These are phyloP conservation scores for Pascua sp. DNA, from an alignment of 1,284 basidiomycete genomes.

Conservation along the genomic window DNA sequence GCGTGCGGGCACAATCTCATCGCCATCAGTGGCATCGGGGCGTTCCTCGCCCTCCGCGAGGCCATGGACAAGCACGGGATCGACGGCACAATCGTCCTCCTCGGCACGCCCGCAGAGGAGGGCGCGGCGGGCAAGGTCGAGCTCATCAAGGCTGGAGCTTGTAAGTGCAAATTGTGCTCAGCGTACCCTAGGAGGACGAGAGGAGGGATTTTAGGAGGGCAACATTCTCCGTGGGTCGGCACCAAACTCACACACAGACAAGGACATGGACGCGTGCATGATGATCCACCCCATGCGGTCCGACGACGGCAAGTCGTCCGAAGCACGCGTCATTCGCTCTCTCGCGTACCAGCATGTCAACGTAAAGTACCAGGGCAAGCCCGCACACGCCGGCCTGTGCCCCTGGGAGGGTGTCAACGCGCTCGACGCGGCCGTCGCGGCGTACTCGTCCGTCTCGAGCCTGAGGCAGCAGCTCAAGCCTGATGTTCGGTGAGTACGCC, in stretches of 20 bases:
- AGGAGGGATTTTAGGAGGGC: too few species aligned
- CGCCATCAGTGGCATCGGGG: constrained; percentile 61
- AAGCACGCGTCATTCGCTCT: constrained; percentile 20
- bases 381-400: constrained; percentile 64
- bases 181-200: too few species aligned
- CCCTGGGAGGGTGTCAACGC: constrained; percentile 71
- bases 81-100: constrained; percentile 67
- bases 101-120: constrained; percentile 70
- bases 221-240: too few species aligned
- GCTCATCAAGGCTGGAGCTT: constrained; percentile 55
- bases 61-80: constrained; percentile 64
- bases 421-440: constrained; percentile 74
- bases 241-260: constrained; percentile 8
- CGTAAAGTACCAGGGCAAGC: constrained; percentile 44
- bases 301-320: neutral
- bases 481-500: constrained; percentile 7
- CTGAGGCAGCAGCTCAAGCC: constrained; percentile 63
- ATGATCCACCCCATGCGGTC: constrained; percentile 22
- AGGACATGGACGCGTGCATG: constrained; percentile 25
- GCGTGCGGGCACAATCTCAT: constrained; percentile 60
- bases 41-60: constrained; percentile 66
- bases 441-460: constrained; percentile 68
- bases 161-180: neutral
- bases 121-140: constrained; percentile 1
- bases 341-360: constrained; percentile 25